Base-by-base conservation (phyloP, 2,329 filamentous ascomycete genomes). In the Magnaporthales sp. region DNA sequence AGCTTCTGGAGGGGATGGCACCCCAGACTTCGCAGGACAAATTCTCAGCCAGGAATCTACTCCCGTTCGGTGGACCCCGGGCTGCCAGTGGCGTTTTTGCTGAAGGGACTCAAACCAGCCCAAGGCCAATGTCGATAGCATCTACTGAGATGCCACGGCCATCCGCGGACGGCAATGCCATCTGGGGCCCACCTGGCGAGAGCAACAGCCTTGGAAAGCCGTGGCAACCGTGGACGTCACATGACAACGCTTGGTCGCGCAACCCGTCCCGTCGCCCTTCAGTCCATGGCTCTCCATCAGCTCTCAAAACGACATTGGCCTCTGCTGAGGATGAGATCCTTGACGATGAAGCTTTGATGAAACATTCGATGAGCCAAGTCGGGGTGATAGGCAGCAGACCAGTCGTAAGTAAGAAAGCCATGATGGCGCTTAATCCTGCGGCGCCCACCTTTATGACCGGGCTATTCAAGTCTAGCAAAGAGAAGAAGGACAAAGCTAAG, bases 381-480 rank as follows among this genome's bases (percentile, higher is more conserved):
- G 87, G 87, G 26, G 84, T 89, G 0, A 97, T 98, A 70, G 94
- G 94, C 27, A 96, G 92, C 62, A 88, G 89, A 3, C 92, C 90
- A 2, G 78, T 80, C 4, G 75, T 74, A 7, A 71, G 78, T 54
- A 80, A 75, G 75, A 84, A 72, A 80, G 81, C 62, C 80, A 82
- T 74, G 76, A 88, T 76, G 79, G 88, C 77, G 72, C 83, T 98
- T 30, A 98, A 99, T 72, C 95, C 95, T 8, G 86, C 91, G 7
- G 95, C 94, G 0, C 93, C 93, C 9, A 91, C 90, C 0, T 98
- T 98, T 75, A 94, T 90, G 77, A 89, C 84, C 10, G 84, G 88
- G 51, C 86, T 95, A 67, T 86, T 88, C 71, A 81, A 83, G 4
- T 71, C 73, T 19, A 77, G 77, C 67, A 80, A 73, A 67, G 77